These are phyloP conservation scores for Lentithecium fluviatile DNA, from an alignment of 495 filamentous ascomycete species.

Conservation along the genomic window DNA sequence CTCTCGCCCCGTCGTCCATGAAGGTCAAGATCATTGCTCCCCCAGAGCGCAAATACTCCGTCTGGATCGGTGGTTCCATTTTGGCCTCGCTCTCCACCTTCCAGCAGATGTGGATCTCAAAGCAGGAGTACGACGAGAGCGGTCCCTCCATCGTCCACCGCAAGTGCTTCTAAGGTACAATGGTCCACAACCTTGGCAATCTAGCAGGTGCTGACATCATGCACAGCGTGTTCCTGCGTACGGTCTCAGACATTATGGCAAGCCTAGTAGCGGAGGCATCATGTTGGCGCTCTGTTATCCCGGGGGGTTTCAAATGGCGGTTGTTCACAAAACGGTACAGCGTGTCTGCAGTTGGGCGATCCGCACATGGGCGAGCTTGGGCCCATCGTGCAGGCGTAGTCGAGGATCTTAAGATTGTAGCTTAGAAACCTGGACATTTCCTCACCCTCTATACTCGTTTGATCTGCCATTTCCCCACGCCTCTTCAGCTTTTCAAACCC, in stretches of 20 bases:
- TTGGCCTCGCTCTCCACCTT: constrained; percentile 98
- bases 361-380: constrained; percentile 32
- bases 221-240: constrained; percentile 32
- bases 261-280: constrained; percentile 34
- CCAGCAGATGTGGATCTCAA: constrained; percentile 99
- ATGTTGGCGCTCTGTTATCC: constrained; percentile 32
- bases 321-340: constrained; percentile 37
- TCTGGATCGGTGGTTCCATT: constrained; percentile 99
- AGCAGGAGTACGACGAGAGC: constrained; percentile 99
- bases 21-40: constrained; percentile 79
- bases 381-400: constrained; percentile 15
- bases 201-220: constrained; percentile 8
- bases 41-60: constrained; percentile 79
- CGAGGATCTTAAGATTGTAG: constrained; percentile 36
- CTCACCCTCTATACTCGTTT: constrained; percentile 17
- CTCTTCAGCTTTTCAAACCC: no score
- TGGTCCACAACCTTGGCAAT: constrained; percentile 2
- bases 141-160: constrained; percentile 99
- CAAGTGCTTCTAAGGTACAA: constrained; percentile 96
- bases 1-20: constrained; percentile 94
- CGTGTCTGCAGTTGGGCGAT: constrained; percentile 31
- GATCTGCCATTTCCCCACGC: constrained; percentile 16
- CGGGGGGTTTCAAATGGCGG: constrained; percentile 22
- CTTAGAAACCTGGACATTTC: constrained; percentile 35
- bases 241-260: constrained; percentile 29